Evolutionary conservation across 176 grass and related monocot genomes (phyloP).

Genomic region (Musa itinerans): DNA sequence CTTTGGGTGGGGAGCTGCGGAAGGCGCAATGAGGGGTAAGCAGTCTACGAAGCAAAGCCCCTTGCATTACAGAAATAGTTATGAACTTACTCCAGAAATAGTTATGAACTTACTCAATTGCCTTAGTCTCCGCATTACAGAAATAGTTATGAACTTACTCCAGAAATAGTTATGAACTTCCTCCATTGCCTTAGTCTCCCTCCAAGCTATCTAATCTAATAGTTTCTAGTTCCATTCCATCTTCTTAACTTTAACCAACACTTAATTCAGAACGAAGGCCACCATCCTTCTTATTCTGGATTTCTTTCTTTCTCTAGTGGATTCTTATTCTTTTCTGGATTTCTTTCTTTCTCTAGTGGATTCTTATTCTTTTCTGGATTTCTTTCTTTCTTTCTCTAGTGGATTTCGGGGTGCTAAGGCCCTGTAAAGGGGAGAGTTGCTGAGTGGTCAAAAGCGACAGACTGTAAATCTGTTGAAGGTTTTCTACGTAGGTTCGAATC

Average conservation of each 20-base stretch:
- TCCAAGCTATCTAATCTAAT: not conserved
- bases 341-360: not conserved
- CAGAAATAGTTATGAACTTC: too few relatives aligned
- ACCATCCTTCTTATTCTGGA: not conserved
- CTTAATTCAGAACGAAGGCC: not conserved
- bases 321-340: too few relatives aligned
- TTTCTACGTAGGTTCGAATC: slow-evolving; percentile 1
- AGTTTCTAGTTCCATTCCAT: not conserved
- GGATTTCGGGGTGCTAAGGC: not conserved
- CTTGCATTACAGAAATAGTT: not conserved
- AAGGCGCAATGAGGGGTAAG: not conserved
- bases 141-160: not conserved
- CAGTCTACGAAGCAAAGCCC: not conserved
- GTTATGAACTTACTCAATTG: too few relatives aligned
- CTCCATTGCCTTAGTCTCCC: not conserved
- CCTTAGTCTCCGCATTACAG: not conserved
- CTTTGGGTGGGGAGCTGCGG: not conserved
- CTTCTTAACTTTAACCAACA: not conserved
- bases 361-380: too few relatives aligned
- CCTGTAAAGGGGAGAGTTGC: not conserved
- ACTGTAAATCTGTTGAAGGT: slow-evolving; percentile 6
- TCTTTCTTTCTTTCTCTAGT: not conserved
- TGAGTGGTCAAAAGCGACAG: slow-evolving; percentile 3
- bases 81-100: not conserved
- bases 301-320: not conserved